These are phyloP conservation scores for Podila verticillata DNA, from an alignment of 192 early-diverging fungal species.

Conservation along the genomic window DNA sequence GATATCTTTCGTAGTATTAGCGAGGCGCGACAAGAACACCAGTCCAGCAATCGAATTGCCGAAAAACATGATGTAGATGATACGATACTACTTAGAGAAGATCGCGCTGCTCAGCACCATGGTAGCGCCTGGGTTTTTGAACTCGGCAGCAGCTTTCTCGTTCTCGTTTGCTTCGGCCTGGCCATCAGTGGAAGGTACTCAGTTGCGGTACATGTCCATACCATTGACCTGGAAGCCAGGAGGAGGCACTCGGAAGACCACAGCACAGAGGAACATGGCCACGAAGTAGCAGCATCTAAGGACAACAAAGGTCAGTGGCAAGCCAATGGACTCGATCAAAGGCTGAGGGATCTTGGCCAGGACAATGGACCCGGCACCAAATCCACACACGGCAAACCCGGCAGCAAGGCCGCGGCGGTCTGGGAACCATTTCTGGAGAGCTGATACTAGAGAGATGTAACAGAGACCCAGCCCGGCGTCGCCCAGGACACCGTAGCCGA, in stretches of 20 bases:
- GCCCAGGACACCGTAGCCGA: constrained; percentile 73
- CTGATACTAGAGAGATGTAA: constrained; percentile 71
- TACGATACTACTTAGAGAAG: constrained; percentile 66
- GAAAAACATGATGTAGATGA: constrained; percentile 69
- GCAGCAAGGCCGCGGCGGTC: constrained; percentile 68
- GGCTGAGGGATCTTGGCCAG: constrained; percentile 71
- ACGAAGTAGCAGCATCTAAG: constrained; percentile 71
- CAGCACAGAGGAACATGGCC: constrained; percentile 61
- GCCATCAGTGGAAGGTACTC: constrained; percentile 5
- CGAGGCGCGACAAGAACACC: constrained; percentile 66
- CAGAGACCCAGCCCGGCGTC: constrained; percentile 68
- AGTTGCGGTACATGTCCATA: constrained; percentile 63
- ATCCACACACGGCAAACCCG: constrained; percentile 79
- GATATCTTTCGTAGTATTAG: constrained; percentile 65
- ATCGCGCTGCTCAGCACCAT: constrained; percentile 63
- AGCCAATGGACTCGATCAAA: constrained; percentile 64
- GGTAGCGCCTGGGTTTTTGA: constrained; percentile 57
- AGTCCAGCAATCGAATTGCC: constrained; percentile 69
- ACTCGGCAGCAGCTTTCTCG: constrained; percentile 23
- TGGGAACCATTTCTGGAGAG: constrained; percentile 73
- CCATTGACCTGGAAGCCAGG: constrained; percentile 74
- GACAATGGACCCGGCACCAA: constrained; percentile 79
- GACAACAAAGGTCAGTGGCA: constrained; percentile 72
- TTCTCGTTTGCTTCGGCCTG: constrained; percentile 1
- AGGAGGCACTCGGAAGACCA: constrained; percentile 69